Conservation (phyloP, 2,329 filamentous ascomycete genomes). For the Scedosporium dehoogii region DNA sequence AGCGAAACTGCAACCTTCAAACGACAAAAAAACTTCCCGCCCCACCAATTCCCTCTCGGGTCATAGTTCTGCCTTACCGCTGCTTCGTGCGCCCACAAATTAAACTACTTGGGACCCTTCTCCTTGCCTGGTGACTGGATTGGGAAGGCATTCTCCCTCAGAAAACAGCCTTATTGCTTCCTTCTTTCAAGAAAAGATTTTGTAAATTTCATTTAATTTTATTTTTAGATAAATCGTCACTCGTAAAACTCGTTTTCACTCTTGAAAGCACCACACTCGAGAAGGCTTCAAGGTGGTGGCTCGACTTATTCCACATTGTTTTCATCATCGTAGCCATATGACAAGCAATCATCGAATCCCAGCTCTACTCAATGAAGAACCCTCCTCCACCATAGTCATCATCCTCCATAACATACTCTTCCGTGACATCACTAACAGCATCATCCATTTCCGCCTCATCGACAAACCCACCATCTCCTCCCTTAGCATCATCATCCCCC, state of each 20-base stretch:
- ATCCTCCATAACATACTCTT: slow-evolving; percentile 32
- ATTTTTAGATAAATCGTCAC: too few relatives aligned
- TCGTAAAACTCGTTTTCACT: too few relatives aligned
- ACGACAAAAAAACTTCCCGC: too few relatives aligned
- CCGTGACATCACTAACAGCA: slow-evolving; percentile 29
- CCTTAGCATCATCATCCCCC: slow-evolving; percentile 31
- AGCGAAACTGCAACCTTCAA: too few relatives aligned
- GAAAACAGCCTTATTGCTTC: neutral
- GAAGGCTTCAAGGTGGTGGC: too few relatives aligned
- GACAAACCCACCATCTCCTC: slow-evolving; percentile 24
- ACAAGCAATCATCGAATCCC: neutral
- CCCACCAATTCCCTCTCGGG: too few relatives aligned
- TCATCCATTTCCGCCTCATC: slow-evolving; percentile 24
- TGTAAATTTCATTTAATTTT: too few relatives aligned
- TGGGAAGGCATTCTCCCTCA: neutral
- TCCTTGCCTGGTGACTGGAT: neutral
- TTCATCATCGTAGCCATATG: too few relatives aligned
- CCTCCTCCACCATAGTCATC: slow-evolving; percentile 35
- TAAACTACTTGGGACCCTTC: neutral
- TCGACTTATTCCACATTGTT: too few relatives aligned
- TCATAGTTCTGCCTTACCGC: too few relatives aligned
- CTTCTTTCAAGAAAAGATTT: neutral
- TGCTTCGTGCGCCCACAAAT: too few relatives aligned
- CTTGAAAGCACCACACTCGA: too few relatives aligned
- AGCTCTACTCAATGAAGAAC: slow-evolving; percentile 28